Percentiles rank a stretch among this genome's conserved stretches.
Evolutionary conservation across 2,329 filamentous ascomycete species (phyloP).

Genomic region (Penicillium sclerotiorum): DNA sequence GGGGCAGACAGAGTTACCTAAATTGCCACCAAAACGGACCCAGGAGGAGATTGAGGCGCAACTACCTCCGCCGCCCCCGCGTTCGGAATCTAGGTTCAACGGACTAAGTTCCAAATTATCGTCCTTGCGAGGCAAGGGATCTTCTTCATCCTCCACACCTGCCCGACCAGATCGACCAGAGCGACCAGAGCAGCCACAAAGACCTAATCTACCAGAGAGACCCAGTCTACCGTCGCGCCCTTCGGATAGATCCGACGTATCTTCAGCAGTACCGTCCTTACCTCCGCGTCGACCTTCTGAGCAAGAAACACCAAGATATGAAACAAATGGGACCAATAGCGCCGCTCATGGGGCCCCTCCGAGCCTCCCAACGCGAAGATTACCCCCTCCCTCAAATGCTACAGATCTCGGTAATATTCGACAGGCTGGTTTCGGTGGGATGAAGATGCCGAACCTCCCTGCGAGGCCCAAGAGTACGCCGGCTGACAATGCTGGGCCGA

Average conservation of each 20-base stretch:
- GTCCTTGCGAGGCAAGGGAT: conserved; percentile 16
- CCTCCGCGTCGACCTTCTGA: conserved; percentile 30
- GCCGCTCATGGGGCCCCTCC: conserved; percentile 15
- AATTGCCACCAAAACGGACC: conserved; percentile 54
- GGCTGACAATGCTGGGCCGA: conserved; percentile 18
- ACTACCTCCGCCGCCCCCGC: conserved; percentile 23
- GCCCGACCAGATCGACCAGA: neutral
- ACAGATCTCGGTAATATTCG: conserved; percentile 38
- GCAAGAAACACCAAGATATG: conserved; percentile 17
- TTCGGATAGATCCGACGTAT: conserved; percentile 12
- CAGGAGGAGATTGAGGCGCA: conserved; percentile 29
- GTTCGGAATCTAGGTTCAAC: conserved; percentile 25
- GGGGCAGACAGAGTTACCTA: conserved; percentile 57
- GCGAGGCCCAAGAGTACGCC: conserved; percentile 19
- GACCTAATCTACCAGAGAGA: conserved; percentile 23
- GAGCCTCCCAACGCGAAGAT: conserved; percentile 30
- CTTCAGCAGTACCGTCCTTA: conserved; percentile 11
- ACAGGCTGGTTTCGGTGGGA: conserved; percentile 51
- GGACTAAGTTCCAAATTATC: conserved; percentile 17
- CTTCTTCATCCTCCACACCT: conserved; percentile 8
- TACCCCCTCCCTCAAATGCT: conserved; percentile 39
- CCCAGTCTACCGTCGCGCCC: conserved; percentile 26
- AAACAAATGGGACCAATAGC: conserved; percentile 6
- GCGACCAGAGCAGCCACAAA: conserved; percentile 17
- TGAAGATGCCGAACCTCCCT: conserved; percentile 36